Evolutionary conservation across 305 asterid species (phyloP).

Genomic region (Fraxinus sp.): DNA sequence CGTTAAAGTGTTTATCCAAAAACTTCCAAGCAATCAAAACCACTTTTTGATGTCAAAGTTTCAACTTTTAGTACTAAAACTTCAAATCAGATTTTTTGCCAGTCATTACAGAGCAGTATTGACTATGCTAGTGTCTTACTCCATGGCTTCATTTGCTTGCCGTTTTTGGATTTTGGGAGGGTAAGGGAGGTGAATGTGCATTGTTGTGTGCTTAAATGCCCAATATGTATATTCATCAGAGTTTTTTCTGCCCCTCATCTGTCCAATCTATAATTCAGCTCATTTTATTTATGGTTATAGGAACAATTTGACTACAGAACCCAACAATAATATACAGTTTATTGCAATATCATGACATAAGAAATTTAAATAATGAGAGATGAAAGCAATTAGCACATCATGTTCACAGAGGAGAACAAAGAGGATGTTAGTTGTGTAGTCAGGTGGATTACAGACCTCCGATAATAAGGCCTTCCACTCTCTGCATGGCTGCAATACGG

Average conservation of each 20-base stretch:
- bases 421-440: not conserved
- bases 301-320: not conserved
- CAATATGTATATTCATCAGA: not conserved
- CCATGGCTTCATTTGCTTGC: not conserved
- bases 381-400: not conserved
- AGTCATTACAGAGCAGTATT: not conserved
- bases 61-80: not conserved
- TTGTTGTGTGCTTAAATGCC: not conserved
- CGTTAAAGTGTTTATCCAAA: not conserved
- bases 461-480: slow-evolving; percentile 84
- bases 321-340: not conserved
- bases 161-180: not conserved
- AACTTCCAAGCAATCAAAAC: not conserved
- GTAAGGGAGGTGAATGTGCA: not conserved
- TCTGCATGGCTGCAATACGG: slow-evolving; percentile 96
- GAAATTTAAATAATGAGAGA: not conserved
- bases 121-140: not conserved
- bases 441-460: slow-evolving; percentile 64
- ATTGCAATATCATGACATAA: not conserved
- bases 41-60: not conserved
- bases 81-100: not conserved
- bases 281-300: not conserved
- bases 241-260: not conserved
- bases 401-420: not conserved
- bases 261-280: not conserved